Conservation (phyloP, 1,139 yeast genomes). For the Blastobotrys capitulatus region DNA sequence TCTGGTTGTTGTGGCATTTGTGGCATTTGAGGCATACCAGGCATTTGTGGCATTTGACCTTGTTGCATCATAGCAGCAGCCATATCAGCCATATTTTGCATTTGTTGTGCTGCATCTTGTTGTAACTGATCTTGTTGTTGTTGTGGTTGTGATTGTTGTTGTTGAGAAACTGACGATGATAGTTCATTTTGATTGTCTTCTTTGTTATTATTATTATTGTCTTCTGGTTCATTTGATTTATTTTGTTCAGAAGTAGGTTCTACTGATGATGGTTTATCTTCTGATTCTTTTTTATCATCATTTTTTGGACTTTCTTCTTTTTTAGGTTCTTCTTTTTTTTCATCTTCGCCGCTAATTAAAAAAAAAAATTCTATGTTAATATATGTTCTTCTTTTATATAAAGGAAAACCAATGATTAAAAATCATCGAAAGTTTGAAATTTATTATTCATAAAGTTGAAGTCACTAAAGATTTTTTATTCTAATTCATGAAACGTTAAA, state of each 20-base stretch:
- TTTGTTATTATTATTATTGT: not conserved
- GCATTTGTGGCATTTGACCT: slow-evolving; percentile 15
- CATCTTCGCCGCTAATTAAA: slow-evolving; percentile 8
- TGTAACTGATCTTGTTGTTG: not conserved
- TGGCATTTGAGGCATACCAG: slow-evolving; percentile 12
- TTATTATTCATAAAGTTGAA: too few relatives aligned
- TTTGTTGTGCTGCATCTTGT: slow-evolving; percentile 12
- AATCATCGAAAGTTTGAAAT: slow-evolving; percentile 3
- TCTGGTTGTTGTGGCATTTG: slow-evolving; percentile 13
- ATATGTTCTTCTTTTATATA: not conserved
- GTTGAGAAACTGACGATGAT: not conserved
- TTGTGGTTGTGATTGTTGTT: not conserved
- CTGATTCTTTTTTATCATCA: not conserved
- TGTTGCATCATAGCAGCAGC: slow-evolving; percentile 27
- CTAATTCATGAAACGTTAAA: too few relatives aligned
- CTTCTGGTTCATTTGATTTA: not conserved
- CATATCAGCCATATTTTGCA: slow-evolving; percentile 15
- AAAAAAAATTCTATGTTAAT: too few relatives aligned
- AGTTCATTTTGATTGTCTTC: too few relatives aligned
- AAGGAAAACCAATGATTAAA: slow-evolving; percentile 7
- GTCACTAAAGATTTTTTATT: too few relatives aligned
- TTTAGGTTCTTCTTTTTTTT: not conserved
- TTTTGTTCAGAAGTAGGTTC: not conserved
- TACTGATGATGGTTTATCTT: too few relatives aligned
- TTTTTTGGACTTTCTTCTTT: not conserved